Conservation (phyloP, 345 rosid genomes). For the Salix arbutifolia region DNA sequence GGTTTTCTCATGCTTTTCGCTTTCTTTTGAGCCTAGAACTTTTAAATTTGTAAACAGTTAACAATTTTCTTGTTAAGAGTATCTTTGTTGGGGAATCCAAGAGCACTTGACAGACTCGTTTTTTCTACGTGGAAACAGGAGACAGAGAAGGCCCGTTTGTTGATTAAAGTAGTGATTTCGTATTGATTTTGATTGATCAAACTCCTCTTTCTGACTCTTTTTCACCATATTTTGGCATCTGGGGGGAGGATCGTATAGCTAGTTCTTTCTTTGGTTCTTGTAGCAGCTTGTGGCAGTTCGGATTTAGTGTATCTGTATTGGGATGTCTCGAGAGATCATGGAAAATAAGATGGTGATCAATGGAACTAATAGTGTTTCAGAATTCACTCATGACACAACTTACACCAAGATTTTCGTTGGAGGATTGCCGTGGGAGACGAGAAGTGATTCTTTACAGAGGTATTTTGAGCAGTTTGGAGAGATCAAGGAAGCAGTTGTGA, state of each 20-base stretch:
- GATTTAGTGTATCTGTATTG: background rate
- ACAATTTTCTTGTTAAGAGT: background rate
- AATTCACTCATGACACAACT: slow-evolving; percentile 7
- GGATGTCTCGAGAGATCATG: background rate
- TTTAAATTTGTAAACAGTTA: background rate
- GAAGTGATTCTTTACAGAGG: slow-evolving; percentile 20
- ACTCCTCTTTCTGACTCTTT: background rate
- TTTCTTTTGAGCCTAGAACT: background rate
- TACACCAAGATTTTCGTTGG: slow-evolving; percentile 43
- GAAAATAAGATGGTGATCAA: background rate
- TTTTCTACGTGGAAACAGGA: background rate
- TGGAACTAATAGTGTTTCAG: background rate
- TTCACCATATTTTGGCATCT: background rate
- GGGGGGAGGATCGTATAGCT: background rate
- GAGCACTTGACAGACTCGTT: background rate
- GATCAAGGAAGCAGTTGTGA: slow-evolving; percentile 39
- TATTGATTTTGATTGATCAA: background rate
- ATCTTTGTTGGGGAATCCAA: background rate
- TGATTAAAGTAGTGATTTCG: background rate
- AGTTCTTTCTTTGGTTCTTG: background rate
- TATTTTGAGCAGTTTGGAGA: slow-evolving; percentile 41
- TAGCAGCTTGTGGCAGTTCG: background rate
- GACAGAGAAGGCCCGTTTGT: background rate
- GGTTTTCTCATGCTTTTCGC: background rate
- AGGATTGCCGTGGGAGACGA: slow-evolving; percentile 47